A percentile compares a stretch with the other conserved stretches of the same genome.
Conservation (phyloP, 2,329 filamentous ascomycete genomes). For the Botrytis squamosa region DNA sequence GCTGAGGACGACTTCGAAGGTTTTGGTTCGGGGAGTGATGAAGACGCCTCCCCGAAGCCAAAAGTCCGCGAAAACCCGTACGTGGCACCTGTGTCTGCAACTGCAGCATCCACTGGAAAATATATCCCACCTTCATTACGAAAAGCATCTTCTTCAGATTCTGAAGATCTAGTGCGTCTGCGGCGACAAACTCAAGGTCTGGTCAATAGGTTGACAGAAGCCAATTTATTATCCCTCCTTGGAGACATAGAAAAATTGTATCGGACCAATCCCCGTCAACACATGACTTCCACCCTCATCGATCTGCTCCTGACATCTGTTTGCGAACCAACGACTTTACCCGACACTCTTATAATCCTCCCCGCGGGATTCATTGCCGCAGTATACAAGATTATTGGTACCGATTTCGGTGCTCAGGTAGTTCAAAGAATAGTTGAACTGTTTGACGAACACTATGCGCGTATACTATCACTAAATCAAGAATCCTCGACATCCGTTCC, state of each 20-base stretch:
- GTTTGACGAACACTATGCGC: slow-evolving; percentile 66
- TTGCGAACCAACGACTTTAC: slow-evolving; percentile 72
- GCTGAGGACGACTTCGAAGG: slow-evolving; percentile 44
- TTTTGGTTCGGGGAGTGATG: slow-evolving; percentile 42
- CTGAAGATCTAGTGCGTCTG: slow-evolving; percentile 66
- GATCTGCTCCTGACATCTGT: slow-evolving; percentile 77
- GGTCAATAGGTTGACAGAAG: slow-evolving; percentile 89
- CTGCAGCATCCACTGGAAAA: slow-evolving; percentile 58
- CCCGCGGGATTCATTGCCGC: slow-evolving; percentile 87
- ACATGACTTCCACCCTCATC: slow-evolving; percentile 78
- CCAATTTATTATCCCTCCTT: slow-evolving; percentile 82
- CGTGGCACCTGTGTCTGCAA: slow-evolving; percentile 62
- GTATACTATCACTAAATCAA: slow-evolving; percentile 35
- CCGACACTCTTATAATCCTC: slow-evolving; percentile 87
- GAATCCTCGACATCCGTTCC: slow-evolving; percentile 32
- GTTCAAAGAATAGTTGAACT: slow-evolving; percentile 74
- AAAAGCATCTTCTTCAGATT: slow-evolving; percentile 59
- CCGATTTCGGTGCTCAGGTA: slow-evolving; percentile 85
- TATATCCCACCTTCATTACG: slow-evolving; percentile 88
- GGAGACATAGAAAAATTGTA: slow-evolving; percentile 82
- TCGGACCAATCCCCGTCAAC: slow-evolving; percentile 77
- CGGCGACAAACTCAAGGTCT: slow-evolving; percentile 81
- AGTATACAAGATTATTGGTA: slow-evolving; percentile 81
- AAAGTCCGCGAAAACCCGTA: slow-evolving; percentile 81
- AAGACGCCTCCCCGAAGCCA: slow-evolving; percentile 40